These are phyloP conservation scores for Vaccinium vitisidaea DNA, from an alignment of 148 eudicot species.

Conservation along the genomic window DNA sequence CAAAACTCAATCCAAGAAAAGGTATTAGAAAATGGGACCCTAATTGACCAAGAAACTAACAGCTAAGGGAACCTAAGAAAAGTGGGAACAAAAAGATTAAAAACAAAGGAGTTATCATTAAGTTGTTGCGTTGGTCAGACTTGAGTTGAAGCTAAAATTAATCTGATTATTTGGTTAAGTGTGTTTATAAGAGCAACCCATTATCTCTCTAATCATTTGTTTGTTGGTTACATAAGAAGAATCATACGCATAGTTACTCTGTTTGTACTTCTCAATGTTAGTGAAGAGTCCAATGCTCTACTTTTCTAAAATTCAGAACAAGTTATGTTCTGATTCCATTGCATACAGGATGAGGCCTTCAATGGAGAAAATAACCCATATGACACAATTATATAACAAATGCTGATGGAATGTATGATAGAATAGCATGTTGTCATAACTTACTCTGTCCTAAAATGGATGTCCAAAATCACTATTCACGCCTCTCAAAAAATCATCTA, in stretches of 20 bases:
- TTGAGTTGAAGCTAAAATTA: not conserved
- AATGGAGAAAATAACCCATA: not conserved
- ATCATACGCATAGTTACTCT: not conserved
- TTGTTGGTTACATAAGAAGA: not conserved
- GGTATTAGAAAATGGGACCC: not conserved
- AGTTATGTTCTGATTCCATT: not conserved
- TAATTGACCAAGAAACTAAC: not conserved
- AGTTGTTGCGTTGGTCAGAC: not conserved
- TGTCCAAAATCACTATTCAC: no score
- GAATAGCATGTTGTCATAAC: not conserved
- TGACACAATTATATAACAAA: not conserved
- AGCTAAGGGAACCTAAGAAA: not conserved
- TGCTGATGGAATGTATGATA: not conserved
- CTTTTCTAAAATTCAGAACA: not conserved
- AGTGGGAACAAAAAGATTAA: not conserved
- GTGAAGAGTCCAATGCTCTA: not conserved
- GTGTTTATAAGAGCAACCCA: no score
- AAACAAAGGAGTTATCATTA: not conserved
- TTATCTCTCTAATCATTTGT: not conserved
- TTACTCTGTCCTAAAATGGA: no score
- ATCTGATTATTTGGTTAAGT: not conserved
- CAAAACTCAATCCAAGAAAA: not conserved
- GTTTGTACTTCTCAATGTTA: not conserved
- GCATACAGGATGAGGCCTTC: not conserved
- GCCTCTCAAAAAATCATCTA: no score